phyloP scores from a whole-genome alignment of 345 rosid species.

The Streptanthus diversifolius region DNA sequence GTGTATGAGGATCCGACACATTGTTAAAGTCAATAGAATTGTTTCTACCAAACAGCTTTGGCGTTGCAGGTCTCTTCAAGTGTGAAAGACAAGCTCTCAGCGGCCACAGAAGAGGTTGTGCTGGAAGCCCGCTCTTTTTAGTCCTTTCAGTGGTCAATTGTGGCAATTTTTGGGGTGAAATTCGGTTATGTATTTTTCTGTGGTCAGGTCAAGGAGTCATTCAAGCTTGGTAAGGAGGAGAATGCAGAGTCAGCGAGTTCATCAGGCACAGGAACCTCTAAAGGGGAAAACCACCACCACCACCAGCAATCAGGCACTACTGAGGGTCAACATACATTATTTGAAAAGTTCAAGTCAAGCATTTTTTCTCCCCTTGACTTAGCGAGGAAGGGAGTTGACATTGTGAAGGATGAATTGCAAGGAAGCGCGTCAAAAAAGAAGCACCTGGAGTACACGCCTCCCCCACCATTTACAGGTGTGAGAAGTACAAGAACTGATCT shows the following conservation, averaged over 20 bases:
- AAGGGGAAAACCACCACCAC: constrained; percentile 43
- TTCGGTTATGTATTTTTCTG: neutral
- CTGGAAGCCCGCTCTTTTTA: constrained; percentile 10
- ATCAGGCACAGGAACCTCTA: constrained; percentile 44
- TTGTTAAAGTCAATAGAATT: constrained; percentile 12
- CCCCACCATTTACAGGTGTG: constrained; percentile 60
- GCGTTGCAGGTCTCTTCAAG: constrained; percentile 71
- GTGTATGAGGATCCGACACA: neutral
- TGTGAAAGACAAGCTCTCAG: constrained; percentile 70
- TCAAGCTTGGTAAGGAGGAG: constrained; percentile 55
- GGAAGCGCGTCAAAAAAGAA: constrained; percentile 63
- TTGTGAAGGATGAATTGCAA: constrained; percentile 77
- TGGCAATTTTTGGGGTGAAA: neutral
- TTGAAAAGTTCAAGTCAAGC: constrained; percentile 61
- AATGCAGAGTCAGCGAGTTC: constrained; percentile 41
- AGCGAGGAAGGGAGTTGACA: constrained; percentile 83
- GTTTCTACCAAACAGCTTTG: neutral
- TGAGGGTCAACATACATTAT: constrained; percentile 52
- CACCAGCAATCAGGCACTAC: constrained; percentile 40
- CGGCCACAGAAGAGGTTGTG: constrained; percentile 81
- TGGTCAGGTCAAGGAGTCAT: constrained; percentile 71
- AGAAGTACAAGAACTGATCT: constrained; percentile 78
- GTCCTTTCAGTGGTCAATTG: neutral
- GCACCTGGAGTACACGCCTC: constrained; percentile 76
- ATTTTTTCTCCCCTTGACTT: constrained; percentile 69